Base-by-base conservation (phyloP, 192 early-diverging fungal species). In the Helicostylum pulchrum region DNA sequence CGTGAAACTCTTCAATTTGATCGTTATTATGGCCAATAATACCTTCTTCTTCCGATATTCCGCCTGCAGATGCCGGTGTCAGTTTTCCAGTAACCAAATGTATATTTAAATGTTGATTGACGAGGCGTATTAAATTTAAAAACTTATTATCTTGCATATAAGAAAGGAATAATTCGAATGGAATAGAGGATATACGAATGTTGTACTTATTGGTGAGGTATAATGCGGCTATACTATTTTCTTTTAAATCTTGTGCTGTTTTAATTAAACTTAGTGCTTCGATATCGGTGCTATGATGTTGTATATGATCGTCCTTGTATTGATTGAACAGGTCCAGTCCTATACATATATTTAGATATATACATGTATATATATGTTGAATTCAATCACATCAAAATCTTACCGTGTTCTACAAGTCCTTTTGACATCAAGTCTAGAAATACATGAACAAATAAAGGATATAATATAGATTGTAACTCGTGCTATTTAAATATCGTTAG, bases 81-180 rank as follows among this genome's bases (percentile, higher is more conserved):
- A 59, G 12, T 45, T 45, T 59, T 21, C 57, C 39, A 39, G 57
- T 59, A 21, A 59, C 21, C 11, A 59, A 36, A 42, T 59, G 57
- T 19, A 98, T 94, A 61, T 87, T 85, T 26, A 97, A 55, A 61
- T 95, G 84, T 78, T 94, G 90, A 75, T 98, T 95, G 48, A 96
- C 83, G 20, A 97, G 83, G 69, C 92, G 78, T 68, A 94, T 84
- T 51, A 99, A 66, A 47, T 94, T 73, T 64, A 88, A 88, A 54
- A 88, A 90, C 53, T 91, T 87, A 78, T 92, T 93, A 61, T 97
- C 94, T 77, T 95, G 90, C 66, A 99, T 72, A 70, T 90, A 97
- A 55, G 86, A 79, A 49, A 96, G 69, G 50, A 97, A 82, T 17
- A 99, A 83, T 76, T 93, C 90, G 61, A 90, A 91, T 6, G 93